A percentile compares a stretch with the other conserved stretches of the same genome.
Evolutionary conservation across 140 eudicot genomes (phyloP).

Genomic region (Ambrosia hybrid): DNA sequence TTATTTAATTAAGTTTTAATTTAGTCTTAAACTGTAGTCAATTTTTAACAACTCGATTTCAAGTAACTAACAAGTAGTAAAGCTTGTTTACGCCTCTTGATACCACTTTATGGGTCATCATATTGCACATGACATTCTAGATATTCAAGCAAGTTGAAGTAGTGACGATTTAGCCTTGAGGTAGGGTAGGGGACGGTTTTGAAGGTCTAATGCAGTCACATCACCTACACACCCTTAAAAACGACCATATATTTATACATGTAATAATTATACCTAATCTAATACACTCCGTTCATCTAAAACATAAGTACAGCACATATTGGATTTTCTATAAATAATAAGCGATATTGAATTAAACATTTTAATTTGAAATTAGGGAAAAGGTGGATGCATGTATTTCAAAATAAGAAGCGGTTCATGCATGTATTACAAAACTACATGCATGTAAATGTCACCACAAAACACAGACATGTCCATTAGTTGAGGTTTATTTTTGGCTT

Average conservation of each 20-base stretch:
- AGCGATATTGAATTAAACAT: background rate
- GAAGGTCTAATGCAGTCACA: background rate
- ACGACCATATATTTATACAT: background rate
- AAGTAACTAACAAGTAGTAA: too few relatives aligned
- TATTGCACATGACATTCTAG: background rate
- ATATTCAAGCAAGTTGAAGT: background rate
- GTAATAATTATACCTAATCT: background rate
- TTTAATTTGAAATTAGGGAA: slow-evolving; percentile 1
- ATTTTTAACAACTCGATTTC: too few relatives aligned
- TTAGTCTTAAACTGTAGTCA: too few relatives aligned
- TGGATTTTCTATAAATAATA: background rate
- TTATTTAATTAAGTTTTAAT: too few relatives aligned
- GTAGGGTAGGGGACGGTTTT: background rate
- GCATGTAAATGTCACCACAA: slow-evolving; percentile 5
- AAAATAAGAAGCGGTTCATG: slow-evolving; percentile 2
- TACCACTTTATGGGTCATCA: background rate
- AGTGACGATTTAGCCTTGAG: background rate
- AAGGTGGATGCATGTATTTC: slow-evolving; percentile 4
- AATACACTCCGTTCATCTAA: background rate
- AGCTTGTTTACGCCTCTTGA: too few relatives aligned
- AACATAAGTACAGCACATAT: background rate
- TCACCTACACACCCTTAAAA: background rate
- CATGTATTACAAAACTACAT: slow-evolving; percentile 2
- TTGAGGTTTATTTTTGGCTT: background rate
- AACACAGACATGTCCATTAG: slow-evolving; percentile 19